Base-by-base conservation (phyloP, 192 early-diverging fungal genomes). In the Geosiphon pyriformis region DNA sequence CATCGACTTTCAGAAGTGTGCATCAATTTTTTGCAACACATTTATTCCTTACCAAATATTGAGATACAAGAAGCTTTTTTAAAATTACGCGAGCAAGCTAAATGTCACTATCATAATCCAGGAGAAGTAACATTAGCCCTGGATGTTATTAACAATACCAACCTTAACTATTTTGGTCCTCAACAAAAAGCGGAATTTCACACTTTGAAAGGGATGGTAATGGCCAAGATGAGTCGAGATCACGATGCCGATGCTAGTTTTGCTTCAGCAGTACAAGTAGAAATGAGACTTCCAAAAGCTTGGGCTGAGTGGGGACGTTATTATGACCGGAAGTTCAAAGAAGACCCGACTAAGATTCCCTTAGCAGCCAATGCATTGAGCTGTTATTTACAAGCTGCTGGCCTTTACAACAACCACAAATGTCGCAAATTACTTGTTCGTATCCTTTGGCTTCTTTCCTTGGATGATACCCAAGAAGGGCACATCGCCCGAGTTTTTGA, bases 141-240 rank as follows among this genome's bases (percentile, higher is more conserved):
- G 30, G 96, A 99, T 66, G 94, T 98, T 7, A 97, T 99, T 78
- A 97, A 94, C 80, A 98, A 98, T 74, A 99, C 98, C 22, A 99
- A 99, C 68, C 76, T 99, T 69, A 82, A 92, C 61, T 99, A 96
- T 77, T 99, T 99, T 76, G 90, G 83, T 35, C 75, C 76, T 4
- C 78, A 82, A 20, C 98, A 99, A 76, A 95, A 92, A 74, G 93
- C 98, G 17, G 98, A 99, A 71, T 99, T 99, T 74, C 96, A 92
- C 67, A 90, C 94, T 33, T 81, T 99, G 60, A 95, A 96, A 79
- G 98, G 93, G 17, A 86, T 90, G 78, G 98, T 99, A 83, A 71
- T 96, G 29, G 83, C 93, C 22, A 94, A 96, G 72, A 77, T 98
- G 49, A 84, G 81, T 50, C 80, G 92, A 42, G 87, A 88, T 48